Evolutionary conservation across 257 asterid genomes (phyloP), one percentile per base, ranked within the genome.

Genomic region (Echium plantagineum): DNA sequence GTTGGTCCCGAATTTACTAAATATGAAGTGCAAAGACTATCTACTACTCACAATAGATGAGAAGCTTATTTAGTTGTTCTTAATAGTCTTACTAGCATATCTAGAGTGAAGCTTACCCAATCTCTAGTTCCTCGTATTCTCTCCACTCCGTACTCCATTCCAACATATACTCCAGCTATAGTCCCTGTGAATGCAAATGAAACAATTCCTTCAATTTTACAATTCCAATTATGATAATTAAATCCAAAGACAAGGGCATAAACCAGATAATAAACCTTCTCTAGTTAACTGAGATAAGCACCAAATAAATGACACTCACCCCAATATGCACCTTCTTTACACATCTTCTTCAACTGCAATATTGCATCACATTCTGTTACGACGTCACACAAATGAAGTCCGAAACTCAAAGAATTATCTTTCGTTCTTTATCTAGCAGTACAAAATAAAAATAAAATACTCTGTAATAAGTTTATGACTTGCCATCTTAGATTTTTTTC

Each of bases 241-340:
- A 55, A 59, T 38, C 54, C n/a, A n/a, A n/a, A n/a, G n/a, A n/a
- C n/a, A n/a, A n/a, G n/a, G n/a, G n/a, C n/a, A n/a, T n/a, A n/a
- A n/a, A n/a, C n/a, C n/a, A n/a, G n/a, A n/a, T 6, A 9, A 48
- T 24, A 18, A 47, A 52, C 47, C 9, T 16, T 55, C 35, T 35
- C 7, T 46, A 59, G 59, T 17, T 51, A 31, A 9, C 59, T 31
- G 56, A 0, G 12, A 5, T 18, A 3, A 60, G 48, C 51, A 63
- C 21, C 32, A 71, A 55, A 56, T 18, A 68, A 57, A 63, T 21
- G 51, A 17, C 7, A 68, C 95, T 75, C 61, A 89, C 97, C 97
- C 97, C 97, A 86, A 67, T 83, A 84, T 69, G 90, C 97, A 62
- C 90, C 94, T 75, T 90, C 96, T 69, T 77, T 84, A 21, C 97